phyloP scores from a whole-genome alignment of 768 basidiomycete species.

The Myochromella boudieri region DNA sequence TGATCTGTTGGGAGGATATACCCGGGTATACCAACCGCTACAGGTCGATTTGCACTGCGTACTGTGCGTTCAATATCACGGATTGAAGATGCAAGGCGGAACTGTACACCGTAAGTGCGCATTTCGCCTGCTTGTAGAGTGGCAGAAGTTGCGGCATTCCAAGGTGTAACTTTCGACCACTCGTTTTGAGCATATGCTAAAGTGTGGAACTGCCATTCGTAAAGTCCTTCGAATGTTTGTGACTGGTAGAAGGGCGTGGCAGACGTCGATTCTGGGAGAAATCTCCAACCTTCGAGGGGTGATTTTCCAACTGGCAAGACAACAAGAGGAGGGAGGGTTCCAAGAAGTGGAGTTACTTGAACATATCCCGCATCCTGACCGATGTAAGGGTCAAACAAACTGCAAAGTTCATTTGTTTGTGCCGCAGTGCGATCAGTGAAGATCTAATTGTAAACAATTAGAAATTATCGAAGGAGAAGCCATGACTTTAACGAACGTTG shows the following conservation, averaged over 20 bases:
- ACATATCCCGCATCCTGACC: conserved; percentile 56
- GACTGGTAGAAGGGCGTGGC: conserved; percentile 51
- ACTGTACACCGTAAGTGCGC: conserved; percentile 54
- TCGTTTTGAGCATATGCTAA: conserved; percentile 56
- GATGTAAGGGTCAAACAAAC: conserved; percentile 57
- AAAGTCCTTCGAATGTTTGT: conserved; percentile 58
- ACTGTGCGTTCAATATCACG: conserved; percentile 47
- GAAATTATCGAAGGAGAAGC: neutral
- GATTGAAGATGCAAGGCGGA: conserved; percentile 49
- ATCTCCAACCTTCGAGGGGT: conserved; percentile 61
- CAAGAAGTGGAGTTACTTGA: conserved; percentile 51
- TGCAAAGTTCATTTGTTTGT: conserved; percentile 51
- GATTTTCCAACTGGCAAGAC: conserved; percentile 44
- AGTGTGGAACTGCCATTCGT: conserved; percentile 63
- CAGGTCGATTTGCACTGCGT: conserved; percentile 39
- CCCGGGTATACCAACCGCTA: conserved; percentile 53
- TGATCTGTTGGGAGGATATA: conserved; percentile 52
- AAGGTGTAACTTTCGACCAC: conserved; percentile 50
- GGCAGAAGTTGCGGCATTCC: conserved; percentile 53
- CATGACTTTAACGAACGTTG: conserved; percentile 37
- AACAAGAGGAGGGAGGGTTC: conserved; percentile 51
- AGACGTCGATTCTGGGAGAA: conserved; percentile 49
- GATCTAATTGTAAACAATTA: conserved; percentile 35
- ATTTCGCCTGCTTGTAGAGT: conserved; percentile 45
- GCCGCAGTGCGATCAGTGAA: conserved; percentile 54